Percentiles rank a stretch among this genome's conserved stretches.
phyloP scores from a whole-genome alignment of 495 filamentous ascomycete species.

The Xylaria curta region DNA sequence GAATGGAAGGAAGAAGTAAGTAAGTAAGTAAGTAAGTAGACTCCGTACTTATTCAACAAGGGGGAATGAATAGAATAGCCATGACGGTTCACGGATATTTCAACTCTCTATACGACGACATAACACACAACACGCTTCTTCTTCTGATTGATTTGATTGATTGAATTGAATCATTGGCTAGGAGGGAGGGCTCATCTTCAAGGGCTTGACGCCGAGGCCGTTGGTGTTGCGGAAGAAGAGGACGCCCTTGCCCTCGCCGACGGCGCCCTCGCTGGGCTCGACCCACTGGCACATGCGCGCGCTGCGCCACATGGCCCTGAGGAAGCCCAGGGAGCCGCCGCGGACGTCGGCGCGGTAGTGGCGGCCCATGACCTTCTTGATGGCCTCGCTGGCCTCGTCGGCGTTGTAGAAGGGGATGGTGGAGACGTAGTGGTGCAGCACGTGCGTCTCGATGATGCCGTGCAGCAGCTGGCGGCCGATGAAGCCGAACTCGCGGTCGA shows the following conservation, averaged over 20 bases:
- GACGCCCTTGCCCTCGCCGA: slow-evolving; percentile 68
- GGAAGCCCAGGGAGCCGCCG: slow-evolving; percentile 68
- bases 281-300: slow-evolving; percentile 80
- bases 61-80: too few relatives aligned
- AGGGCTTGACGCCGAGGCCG: slow-evolving; percentile 69
- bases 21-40: too few relatives aligned
- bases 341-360: slow-evolving; percentile 75
- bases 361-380: slow-evolving; percentile 80
- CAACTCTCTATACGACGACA: not conserved
- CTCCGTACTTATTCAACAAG: too few relatives aligned
- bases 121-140: not conserved
- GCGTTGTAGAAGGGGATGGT: slow-evolving; percentile 91
- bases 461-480: slow-evolving; percentile 86
- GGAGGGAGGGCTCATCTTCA: slow-evolving; percentile 49
- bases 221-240: slow-evolving; percentile 81
- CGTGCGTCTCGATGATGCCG: slow-evolving; percentile 92
- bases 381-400: slow-evolving; percentile 84
- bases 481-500: slow-evolving; percentile 90
- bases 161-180: too few relatives aligned
- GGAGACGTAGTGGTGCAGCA: slow-evolving; percentile 86
- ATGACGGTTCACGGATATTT: not conserved
- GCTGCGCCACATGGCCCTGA: slow-evolving; percentile 67
- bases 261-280: slow-evolving; percentile 68
- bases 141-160: too few relatives aligned
- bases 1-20: too few relatives aligned